phyloP scores from a whole-genome alignment of 306 rosid genomes.

The Cicer arietinum region DNA sequence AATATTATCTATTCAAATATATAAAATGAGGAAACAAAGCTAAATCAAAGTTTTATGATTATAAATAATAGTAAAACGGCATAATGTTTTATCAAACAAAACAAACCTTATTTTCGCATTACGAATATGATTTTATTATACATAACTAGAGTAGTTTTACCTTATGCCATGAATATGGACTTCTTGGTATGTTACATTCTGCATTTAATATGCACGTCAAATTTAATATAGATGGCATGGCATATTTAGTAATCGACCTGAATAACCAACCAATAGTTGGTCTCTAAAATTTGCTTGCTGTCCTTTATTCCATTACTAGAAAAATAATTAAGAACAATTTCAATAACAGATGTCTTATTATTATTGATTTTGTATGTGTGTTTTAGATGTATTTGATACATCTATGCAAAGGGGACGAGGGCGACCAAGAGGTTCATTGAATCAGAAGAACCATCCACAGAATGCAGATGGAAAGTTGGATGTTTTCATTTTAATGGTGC shows the following conservation, averaged over 20 bases:
- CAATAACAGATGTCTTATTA: conserved; percentile 4
- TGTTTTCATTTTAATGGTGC: conserved; percentile 31
- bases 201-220: too few species aligned
- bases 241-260: conserved; percentile 2
- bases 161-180: too few species aligned
- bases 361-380: not conserved
- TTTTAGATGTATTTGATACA: conserved; percentile 6
- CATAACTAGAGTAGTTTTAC: not conserved
- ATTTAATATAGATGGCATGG: not conserved
- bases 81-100: too few species aligned
- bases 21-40: too few species aligned
- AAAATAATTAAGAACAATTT: not conserved
- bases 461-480: conserved; percentile 43
- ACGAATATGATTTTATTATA: not conserved
- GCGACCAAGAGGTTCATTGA: conserved; percentile 27
- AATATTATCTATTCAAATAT: too few species aligned
- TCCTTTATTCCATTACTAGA: conserved; percentile 22
- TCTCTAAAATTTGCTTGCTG: conserved; percentile 1
- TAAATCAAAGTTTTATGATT: too few species aligned
- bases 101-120: not conserved
- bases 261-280: not conserved
- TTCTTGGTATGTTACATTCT: too few species aligned
- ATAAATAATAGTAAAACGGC: too few species aligned
- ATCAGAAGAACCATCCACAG: conserved; percentile 22
- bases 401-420: conserved; percentile 36